Evolutionary conservation across 2,329 filamentous ascomycete genomes (phyloP).

Genomic region (Phaeosphaeria sp.): DNA sequence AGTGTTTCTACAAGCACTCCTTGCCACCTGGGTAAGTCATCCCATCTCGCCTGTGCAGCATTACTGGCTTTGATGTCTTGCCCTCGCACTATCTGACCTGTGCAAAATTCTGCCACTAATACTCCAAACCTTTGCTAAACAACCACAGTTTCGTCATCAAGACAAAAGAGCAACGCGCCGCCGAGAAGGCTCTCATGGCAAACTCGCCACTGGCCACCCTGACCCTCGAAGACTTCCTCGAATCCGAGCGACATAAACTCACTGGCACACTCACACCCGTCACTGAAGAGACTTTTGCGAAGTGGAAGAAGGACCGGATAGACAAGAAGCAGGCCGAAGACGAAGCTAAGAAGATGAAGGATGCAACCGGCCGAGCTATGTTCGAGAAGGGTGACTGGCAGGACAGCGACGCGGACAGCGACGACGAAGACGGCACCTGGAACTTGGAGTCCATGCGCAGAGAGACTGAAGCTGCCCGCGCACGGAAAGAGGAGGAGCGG

Average conservation of each 20-base stretch:
- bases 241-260: slow-evolving; percentile 94
- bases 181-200: slow-evolving; percentile 94
- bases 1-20: slow-evolving; percentile 98
- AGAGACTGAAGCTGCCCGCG: slow-evolving; percentile 80
- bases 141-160: slow-evolving; percentile 83
- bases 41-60: too few relatives aligned
- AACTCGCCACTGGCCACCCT: slow-evolving; percentile 94
- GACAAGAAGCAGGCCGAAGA: slow-evolving; percentile 97
- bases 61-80: too few relatives aligned
- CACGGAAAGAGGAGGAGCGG: slow-evolving; percentile 79
- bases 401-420: slow-evolving; percentile 60
- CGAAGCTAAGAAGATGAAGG: slow-evolving; percentile 87
- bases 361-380: slow-evolving; percentile 90
- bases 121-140: not conserved
- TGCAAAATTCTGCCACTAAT: too few relatives aligned
- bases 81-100: too few relatives aligned
- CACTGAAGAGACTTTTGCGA: slow-evolving; percentile 88
- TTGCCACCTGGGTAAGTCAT: slow-evolving; percentile 85
- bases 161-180: slow-evolving; percentile 94
- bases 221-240: slow-evolving; percentile 95
- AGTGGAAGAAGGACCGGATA: slow-evolving; percentile 94
- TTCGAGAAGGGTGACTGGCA: slow-evolving; percentile 97
- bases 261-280: slow-evolving; percentile 92
- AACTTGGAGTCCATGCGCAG: slow-evolving; percentile 82
- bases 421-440: slow-evolving; percentile 72